Evolutionary conservation across 2,329 filamentous ascomycete genomes (phyloP), one percentile per base, ranked within the genome.

Genomic region (Calonectria pseudoturangicola): DNA sequence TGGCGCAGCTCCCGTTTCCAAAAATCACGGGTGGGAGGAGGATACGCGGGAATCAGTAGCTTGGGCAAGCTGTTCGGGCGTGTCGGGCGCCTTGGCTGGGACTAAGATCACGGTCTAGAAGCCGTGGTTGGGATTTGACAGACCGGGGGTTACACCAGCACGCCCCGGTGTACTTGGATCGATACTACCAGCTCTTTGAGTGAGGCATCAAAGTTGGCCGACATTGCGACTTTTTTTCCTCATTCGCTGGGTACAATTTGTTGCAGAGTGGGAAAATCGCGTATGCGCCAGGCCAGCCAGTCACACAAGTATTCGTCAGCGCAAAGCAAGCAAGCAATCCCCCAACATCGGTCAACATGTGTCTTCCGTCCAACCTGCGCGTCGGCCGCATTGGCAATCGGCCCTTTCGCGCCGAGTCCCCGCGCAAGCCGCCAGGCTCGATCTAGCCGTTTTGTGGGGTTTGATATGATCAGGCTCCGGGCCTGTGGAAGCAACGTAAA

Each of bases 381-480:
- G 27, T 41, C 48, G 56, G 47, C 30, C 65, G 65, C 58, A 45
- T 60, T 72, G 58, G 58, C 65, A 72, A 68, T 72, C 70, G 70
- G 70, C 65, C 70, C 70, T 72, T 68, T 62, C 48, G 28, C n/a
- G 47, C 21, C 58, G 28, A 41, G 39, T 64, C 64, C 64, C 70
- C 65, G 66, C 56, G 64, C 65, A 27, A 41, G 54, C 54, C 33
- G 36, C 65, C 64, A 36, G 63, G 30, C 65, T 36, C 28, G 30
- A 64, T 36, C 56, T 43, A 66, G 58, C 48, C 66, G 66, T 50
- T 47, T 56, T 58, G 70, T 60, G 70, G 70, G 58, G 70, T 67
- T 39, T 58, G 45, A 48, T 60, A 41, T 30, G 54, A 60, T 63
- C 45, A 58, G 54, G 62, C 28, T 63, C 36, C 21, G 39, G 48